Evolutionary conservation across 306 rosid genomes (phyloP), one percentile per base, ranked within the genome.

Genomic region (Pyrus communis): DNA sequence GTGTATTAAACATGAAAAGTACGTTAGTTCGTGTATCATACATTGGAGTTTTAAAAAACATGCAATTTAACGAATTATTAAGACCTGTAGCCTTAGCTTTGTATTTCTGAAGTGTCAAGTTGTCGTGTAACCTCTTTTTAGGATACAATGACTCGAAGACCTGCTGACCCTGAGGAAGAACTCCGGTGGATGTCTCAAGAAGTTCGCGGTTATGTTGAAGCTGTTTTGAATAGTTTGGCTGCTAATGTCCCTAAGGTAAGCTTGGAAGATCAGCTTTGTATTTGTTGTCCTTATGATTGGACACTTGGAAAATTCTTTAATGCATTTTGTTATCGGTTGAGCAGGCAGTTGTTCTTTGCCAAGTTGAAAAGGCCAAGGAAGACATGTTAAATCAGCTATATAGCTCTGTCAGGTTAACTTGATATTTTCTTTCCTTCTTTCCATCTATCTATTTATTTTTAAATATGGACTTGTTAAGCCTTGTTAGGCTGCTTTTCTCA

Each of bases 101-200:
- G 11, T 70, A 75, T 14, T 77, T 51, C 22, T 66, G 12, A 15
- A 65, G 55, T 2, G 55, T 49, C 21, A 49, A 49, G 23, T 51
- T 40, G 69, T 70, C 51, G 38, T 51, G 15, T 57, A 33, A 19
- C 6, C 19, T n/a, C 21, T 63, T 30, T 57, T 72, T 25, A 94
- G 98, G 98, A 92, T 52, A 92, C 96, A 28, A 92, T 94, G 98
- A 78, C 89, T 79, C 91, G 97, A 84, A 92, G 92, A 77, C 97
- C 98, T 79, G 98, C 88, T 66, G 97, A 94, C 77, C 98, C 98
- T 14, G 98, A 94, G 84, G 98, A 94, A 88, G 98, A 94, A 82
- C 97, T 94, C 33, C 82, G 96, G 77, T 92, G 98, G 98, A 94
- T 94, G 97, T 89, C 98, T 74, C 97, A 94, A 82, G 98, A 94